Conservation (phyloP, 495 filamentous ascomycete species). For the Tuber umbilicatum region DNA sequence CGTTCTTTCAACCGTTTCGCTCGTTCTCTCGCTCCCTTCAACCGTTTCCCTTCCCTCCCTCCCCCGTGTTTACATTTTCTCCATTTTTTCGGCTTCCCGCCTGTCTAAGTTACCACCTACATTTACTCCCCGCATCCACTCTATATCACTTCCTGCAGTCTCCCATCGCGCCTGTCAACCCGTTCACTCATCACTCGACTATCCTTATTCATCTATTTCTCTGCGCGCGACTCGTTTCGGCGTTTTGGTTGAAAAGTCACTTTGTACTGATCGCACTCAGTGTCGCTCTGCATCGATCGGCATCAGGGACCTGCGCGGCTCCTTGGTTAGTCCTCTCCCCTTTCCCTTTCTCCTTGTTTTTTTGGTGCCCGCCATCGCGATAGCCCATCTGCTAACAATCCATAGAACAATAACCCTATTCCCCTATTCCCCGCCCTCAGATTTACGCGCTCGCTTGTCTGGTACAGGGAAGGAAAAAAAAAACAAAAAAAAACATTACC, state of each 20-base stretch:
- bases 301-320: slow-evolving; percentile 36
- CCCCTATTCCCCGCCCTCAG: slow-evolving; percentile 12
- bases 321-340: slow-evolving; percentile 20
- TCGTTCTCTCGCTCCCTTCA: slow-evolving; percentile 35
- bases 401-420: slow-evolving; percentile 16
- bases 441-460: slow-evolving; percentile 32
- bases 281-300: slow-evolving; percentile 33
- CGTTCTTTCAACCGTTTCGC: slow-evolving; percentile 27
- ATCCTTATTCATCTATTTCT: slow-evolving; percentile 14
- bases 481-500: neutral
- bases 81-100: slow-evolving; percentile 23
- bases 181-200: slow-evolving; percentile 19
- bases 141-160: slow-evolving; percentile 29
- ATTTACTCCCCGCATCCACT: slow-evolving; percentile 24
- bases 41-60: slow-evolving; percentile 29
- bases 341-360: slow-evolving; percentile 16
- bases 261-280: slow-evolving; percentile 23
- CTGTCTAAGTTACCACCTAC: slow-evolving; percentile 23
- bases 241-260: slow-evolving; percentile 23
- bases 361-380: slow-evolving; percentile 25
- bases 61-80: slow-evolving; percentile 20
- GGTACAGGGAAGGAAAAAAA: slow-evolving; percentile 8
- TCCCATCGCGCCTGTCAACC: slow-evolving; percentile 47
- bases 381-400: slow-evolving; percentile 33
- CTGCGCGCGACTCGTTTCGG: slow-evolving; percentile 19